These are phyloP conservation scores for Trichomonas gallinae DNA, from an alignment of 208 protist species.

Conservation along the genomic window DNA sequence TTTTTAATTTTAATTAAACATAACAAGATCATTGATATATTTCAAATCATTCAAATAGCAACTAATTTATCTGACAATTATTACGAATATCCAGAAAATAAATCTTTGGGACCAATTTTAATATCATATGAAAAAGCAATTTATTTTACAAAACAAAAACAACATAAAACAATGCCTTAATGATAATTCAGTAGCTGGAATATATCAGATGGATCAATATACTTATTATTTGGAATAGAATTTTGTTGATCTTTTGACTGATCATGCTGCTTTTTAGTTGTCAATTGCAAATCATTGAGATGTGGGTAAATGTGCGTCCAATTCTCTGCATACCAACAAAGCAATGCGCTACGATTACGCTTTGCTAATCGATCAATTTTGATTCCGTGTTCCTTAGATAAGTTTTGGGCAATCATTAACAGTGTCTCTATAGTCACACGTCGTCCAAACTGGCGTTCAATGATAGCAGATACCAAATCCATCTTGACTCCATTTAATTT, in stretches of 20 bases:
- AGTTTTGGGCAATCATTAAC: background rate
- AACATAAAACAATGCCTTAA: too few relatives aligned
- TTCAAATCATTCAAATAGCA: too few relatives aligned
- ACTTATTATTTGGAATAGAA: background rate
- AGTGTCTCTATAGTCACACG: background rate
- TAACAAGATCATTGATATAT: too few relatives aligned
- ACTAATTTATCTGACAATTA: too few relatives aligned
- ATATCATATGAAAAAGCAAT: too few relatives aligned
- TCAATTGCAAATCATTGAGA: background rate
- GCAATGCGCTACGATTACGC: background rate
- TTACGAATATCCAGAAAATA: too few relatives aligned
- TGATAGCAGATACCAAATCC: background rate
- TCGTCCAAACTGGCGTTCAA: background rate
- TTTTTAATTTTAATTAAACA: too few relatives aligned
- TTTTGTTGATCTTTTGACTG: background rate
- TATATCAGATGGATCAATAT: background rate
- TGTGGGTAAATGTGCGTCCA: background rate
- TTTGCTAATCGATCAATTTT: background rate
- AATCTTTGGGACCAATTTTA: too few relatives aligned
- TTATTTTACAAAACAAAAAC: too few relatives aligned
- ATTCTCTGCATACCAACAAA: background rate
- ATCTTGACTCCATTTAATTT: background rate
- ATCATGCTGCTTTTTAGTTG: background rate
- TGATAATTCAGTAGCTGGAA: background rate
- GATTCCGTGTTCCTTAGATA: background rate